Conservation (phyloP, 2,329 filamentous ascomycete species). For the Diplodia sapinea region DNA sequence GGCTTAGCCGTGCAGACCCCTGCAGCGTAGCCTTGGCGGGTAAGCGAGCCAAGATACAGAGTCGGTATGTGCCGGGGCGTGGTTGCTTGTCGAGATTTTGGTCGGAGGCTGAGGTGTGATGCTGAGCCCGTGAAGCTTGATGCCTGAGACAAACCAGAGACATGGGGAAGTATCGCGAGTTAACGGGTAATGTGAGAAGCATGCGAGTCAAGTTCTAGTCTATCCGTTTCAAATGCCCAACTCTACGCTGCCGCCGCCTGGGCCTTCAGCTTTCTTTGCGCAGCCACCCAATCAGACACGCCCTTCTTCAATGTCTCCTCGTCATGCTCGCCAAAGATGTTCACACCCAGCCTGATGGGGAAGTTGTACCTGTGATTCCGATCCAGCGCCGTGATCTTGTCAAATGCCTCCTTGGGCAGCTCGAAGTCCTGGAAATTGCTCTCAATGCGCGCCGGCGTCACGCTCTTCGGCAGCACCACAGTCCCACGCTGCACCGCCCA, state of each 20-base stretch:
- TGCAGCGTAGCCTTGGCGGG: neutral
- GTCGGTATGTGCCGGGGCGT: slow-evolving; percentile 3
- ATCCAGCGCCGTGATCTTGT: slow-evolving; percentile 46
- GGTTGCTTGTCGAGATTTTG: neutral
- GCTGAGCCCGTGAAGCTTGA: neutral
- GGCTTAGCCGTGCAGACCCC: neutral
- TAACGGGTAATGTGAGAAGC: neutral
- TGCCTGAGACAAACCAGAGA: neutral
- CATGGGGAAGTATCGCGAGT: neutral
- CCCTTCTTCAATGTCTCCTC: slow-evolving; percentile 37
- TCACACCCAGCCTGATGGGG: slow-evolving; percentile 30
- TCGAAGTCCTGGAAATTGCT: slow-evolving; percentile 46
- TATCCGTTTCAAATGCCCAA: neutral
- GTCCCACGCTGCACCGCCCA: slow-evolving; percentile 84
- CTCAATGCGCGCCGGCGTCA: slow-evolving; percentile 39
- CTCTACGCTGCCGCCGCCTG: slow-evolving; percentile 6
- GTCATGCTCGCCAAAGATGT: slow-evolving; percentile 30
- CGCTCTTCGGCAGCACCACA: slow-evolving; percentile 78
- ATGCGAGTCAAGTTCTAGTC: neutral
- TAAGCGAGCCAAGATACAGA: neutral
- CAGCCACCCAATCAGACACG: slow-evolving; percentile 45
- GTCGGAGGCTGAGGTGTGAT: neutral
- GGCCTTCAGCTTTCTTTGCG: slow-evolving; percentile 38
- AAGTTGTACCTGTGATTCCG: slow-evolving; percentile 43
- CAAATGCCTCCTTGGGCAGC: slow-evolving; percentile 40